These are phyloP conservation scores for Aphanomyces stellatus DNA, from an alignment of 352 stramenopile species.

Conservation along the genomic window DNA sequence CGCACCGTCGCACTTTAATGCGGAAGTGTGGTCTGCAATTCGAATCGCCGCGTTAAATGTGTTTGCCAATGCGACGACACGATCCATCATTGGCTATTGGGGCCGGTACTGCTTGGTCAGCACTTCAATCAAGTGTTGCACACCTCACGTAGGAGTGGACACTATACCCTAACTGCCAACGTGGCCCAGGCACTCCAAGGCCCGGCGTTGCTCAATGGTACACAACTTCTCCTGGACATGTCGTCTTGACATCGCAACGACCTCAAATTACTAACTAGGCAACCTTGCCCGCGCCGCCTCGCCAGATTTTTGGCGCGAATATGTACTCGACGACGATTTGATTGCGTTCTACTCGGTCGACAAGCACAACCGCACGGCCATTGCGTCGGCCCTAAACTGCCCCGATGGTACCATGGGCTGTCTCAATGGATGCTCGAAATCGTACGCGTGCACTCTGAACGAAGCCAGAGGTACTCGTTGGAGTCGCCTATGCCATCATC, in stretches of 20 bases:
- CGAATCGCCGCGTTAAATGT: slow-evolving; percentile 28
- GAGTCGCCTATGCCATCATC: too few species aligned
- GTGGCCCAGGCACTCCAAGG: slow-evolving; percentile 15
- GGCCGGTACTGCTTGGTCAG: background rate
- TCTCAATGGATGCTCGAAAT: background rate
- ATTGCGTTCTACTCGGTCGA: too few species aligned
- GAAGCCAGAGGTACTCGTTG: too few species aligned
- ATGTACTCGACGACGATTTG: background rate
- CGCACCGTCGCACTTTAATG: slow-evolving; percentile 41
- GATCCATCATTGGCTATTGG: background rate
- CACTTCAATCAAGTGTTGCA: background rate
- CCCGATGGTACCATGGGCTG: too few species aligned
- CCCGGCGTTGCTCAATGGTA: too few species aligned
- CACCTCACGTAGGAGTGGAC: slow-evolving; percentile 22
- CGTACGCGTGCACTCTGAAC: too few species aligned
- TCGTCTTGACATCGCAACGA: background rate
- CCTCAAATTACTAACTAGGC: too few species aligned
- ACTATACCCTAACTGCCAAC: slow-evolving; percentile 43
- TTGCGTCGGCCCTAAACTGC: too few species aligned
- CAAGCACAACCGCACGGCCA: too few species aligned
- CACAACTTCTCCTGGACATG: too few species aligned
- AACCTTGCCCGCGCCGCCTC: background rate
- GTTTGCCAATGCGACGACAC: slow-evolving; percentile 34
- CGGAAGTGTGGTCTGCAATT: slow-evolving; percentile 40
- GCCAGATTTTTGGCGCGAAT: slow-evolving; percentile 2